Evolutionary conservation across 2,329 filamentous ascomycete species (phyloP), one percentile per base, ranked within the genome.

Genomic region (Capronia americana): DNA sequence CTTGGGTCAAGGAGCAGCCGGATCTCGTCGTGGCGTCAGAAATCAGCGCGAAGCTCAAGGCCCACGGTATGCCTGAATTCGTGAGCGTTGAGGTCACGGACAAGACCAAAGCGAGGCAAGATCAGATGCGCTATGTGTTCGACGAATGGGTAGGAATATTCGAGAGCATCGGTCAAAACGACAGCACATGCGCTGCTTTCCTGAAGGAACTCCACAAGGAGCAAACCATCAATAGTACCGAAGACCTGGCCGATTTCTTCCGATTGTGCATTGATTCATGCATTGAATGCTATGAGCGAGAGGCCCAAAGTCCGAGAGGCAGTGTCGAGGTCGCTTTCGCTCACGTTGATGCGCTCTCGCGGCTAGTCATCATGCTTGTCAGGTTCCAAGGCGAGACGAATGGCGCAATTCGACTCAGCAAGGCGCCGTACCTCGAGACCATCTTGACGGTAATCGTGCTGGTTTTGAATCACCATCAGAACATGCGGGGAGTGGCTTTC

Each of bases 111-210:
- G 83, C 86, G 34, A 89, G 89, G 71, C 87, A 89, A 69, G 92
- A 96, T 68, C 92, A 97, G 77, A 88, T 96, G 79, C 92, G 96
- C 73, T 98, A 99, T 75, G 86, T 97, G 23, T 97, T 99, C 74
- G 93, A 94, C 51, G 95, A 99, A 80, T 99, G 95, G 95, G 87
- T 94, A 30, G 88, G 90, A 66, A 85, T 97, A 7, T 90, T 86
- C 80, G 90, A 90, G 77, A 92, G 92, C 73, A 86, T 88, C n/a
- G 88, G 89, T 71, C 87, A 90, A 3, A 88, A 90, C 3, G 90
- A 92, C 68, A 91, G 90, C 74, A 86, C 89, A 0, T 84, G 88
- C 61, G 81, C 86, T 5, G 87, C 91, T 1, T 98, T 98, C 78
- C 86, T 97, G 54, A 88, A 90, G 73, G 94, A 98, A 77, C 82